phyloP scores from a whole-genome alignment of 495 filamentous ascomycete genomes.

The Aspergillus ellipticus region DNA sequence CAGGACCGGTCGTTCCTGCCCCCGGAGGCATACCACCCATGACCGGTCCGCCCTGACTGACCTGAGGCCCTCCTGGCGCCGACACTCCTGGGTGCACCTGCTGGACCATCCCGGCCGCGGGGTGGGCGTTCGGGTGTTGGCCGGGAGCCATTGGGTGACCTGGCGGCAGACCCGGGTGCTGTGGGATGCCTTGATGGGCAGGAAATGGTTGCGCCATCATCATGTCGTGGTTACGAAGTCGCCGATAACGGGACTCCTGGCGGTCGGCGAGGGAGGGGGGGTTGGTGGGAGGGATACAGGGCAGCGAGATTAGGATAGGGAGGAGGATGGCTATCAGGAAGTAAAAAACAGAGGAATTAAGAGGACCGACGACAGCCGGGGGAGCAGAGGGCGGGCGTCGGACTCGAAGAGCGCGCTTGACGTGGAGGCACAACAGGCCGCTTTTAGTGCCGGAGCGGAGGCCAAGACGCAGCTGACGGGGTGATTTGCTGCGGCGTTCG shows the following conservation, averaged over 20 bases:
- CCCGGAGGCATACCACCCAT: slow-evolving; percentile 81
- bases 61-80: slow-evolving; percentile 70
- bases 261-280: slow-evolving; percentile 9
- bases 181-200: slow-evolving; percentile 69
- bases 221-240: slow-evolving; percentile 56
- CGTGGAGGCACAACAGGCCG: slow-evolving; percentile 34
- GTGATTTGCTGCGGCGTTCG: slow-evolving; percentile 18
- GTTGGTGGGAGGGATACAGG: background rate
- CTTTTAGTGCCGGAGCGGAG: slow-evolving; percentile 43
- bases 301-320: background rate
- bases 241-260: slow-evolving; percentile 30
- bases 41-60: slow-evolving; percentile 72
- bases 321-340: slow-evolving; percentile 3
- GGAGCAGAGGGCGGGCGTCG: slow-evolving; percentile 17
- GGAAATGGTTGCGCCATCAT: slow-evolving; percentile 68
- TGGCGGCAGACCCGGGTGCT: slow-evolving; percentile 68
- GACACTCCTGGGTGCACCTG: slow-evolving; percentile 85
- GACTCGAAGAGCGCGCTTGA: slow-evolving; percentile 35
- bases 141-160: slow-evolving; percentile 70
- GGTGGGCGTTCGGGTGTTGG: slow-evolving; percentile 65
- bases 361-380: slow-evolving; percentile 8
- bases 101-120: slow-evolving; percentile 62
- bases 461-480: slow-evolving; percentile 38
- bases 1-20: slow-evolving; percentile 46
- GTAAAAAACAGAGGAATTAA: background rate